Base-by-base conservation (phyloP, 2,329 filamentous ascomycete genomes). In the Trichoderma koningii region DNA sequence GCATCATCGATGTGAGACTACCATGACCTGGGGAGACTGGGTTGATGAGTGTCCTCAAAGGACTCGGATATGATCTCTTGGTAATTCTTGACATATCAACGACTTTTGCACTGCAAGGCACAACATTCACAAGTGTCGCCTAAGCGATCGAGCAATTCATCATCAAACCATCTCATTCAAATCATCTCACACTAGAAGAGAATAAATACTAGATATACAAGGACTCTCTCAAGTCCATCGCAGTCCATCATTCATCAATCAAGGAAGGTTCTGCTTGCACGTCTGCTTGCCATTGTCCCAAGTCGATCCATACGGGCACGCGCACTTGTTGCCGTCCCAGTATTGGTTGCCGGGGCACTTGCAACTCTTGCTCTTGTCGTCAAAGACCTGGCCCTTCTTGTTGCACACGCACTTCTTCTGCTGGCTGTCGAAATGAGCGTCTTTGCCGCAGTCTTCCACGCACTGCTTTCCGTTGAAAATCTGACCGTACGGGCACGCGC, bases 381-480 rank as follows among this genome's bases (percentile, higher is more conserved):
- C 55, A 34, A 56, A 68, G 4, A 42, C 17, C 55, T 68, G 21
- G 15, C 64, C 66, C 6, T 64, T 57, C 2, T 66, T 66, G 19
- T 68, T 64, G 64, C 66, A 68, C 17, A 66, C 66, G 38, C 66
- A 68, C 10, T 19, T 28, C 12, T 65, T 61, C 34, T 52, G 34
- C 3, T 48, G 38, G 7, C 9, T 19, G 3, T 57, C 52, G 6
- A 52, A 67, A 23, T 42, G 23, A 10, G 66, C 63, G n/a, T 68
- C 66, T 3, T 61, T 66, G 21, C 66, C 66, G n/a, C 66, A 68
- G n/a, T 68, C 53, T 21, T 50, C 47, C n/a, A 53, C 56, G 28
- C 61, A 66, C 3, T 28, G 41, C 6, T 57, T 19, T 15, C 65
- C 61, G 12, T 65, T 60, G 61, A 61, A 68, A 7, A 21, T 17